Base-by-base conservation (phyloP, 1,284 basidiomycete genomes). In the Cronartium ribicola region DNA sequence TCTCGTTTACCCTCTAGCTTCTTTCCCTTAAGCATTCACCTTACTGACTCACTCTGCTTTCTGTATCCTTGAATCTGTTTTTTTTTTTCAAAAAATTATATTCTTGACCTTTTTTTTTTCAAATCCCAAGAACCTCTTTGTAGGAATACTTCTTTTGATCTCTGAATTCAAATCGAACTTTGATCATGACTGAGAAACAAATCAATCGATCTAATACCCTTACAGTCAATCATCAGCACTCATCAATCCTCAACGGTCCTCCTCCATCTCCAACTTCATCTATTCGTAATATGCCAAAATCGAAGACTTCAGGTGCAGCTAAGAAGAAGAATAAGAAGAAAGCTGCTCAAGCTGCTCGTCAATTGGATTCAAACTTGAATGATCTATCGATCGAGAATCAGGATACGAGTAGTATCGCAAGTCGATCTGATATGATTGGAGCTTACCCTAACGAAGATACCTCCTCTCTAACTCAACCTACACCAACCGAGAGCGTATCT, bases 241-340 rank as follows among this genome's bases (percentile, higher is more conserved):
- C 51, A 51, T 37, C 39, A 51, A 51, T 39, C 14, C 65, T 46
- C 41, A 67, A 67, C 20, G 7, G 29, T 4, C 37, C 67, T 57
- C 39, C 61, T 29, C 46, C 61, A 20, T 44, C 13, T 13, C 61
- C 46, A 8, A 10, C 46, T 17, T 57, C 61, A 29, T 60, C 68
- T 37, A 37, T 60, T 22, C 22, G 40, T 20, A 20, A 44, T 6
- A 62, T 39, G 22, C 61, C 60, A 36, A 63, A 71, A 22, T 71
- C 68, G 3, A 71, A 71, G 44, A 64, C 68, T n/a, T 71, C 68
- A n/a, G 61, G 61, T 8, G 68, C 68, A 40, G 61, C 68, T 11
- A 72, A 66, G 63, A 72, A 72, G 55, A 65, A 72, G 55, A 72
- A 72, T 17, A 72, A 72, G 63, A 72, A 72, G 51, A 72, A 72